Percentiles rank a stretch among this genome's conserved stretches.
Conservation (phyloP, 225 moss, liverwort and hornwort genomes). For the Asterella californica region DNA sequence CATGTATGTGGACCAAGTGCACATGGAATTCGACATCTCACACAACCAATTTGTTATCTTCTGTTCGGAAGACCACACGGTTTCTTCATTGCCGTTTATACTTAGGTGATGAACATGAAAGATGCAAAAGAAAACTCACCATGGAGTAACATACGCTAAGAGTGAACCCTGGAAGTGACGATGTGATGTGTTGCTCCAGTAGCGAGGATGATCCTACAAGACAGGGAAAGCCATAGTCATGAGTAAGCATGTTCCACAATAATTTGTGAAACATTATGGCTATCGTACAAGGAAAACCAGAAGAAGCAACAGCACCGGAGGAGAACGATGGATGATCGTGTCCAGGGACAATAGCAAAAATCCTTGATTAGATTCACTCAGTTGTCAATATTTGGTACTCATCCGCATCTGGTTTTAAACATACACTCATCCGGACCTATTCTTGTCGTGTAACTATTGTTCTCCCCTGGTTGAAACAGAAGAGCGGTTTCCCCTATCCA, state of each 20-base stretch:
- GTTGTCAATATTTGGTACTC: too few relatives aligned
- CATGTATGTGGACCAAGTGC: neutral
- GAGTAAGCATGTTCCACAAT: neutral
- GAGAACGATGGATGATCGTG: neutral
- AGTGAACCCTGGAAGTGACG: slow-evolving; percentile 40
- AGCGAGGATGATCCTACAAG: slow-evolving; percentile 40
- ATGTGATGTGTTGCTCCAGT: slow-evolving; percentile 44
- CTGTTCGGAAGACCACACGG: neutral
- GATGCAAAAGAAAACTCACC: slow-evolving; percentile 24
- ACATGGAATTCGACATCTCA: neutral
- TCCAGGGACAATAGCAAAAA: too few relatives aligned
- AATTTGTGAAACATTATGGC: neutral
- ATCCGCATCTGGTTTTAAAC: too few relatives aligned
- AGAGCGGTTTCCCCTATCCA: too few relatives aligned
- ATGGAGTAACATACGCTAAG: slow-evolving; percentile 49
- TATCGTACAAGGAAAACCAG: neutral
- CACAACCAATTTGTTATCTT: neutral
- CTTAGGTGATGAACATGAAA: neutral
- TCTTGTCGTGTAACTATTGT: too few relatives aligned
- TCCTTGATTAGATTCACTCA: too few relatives aligned
- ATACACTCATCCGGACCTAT: too few relatives aligned
- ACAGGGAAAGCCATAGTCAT: too few relatives aligned
- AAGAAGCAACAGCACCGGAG: neutral
- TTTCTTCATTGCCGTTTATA: neutral
- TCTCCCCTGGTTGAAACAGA: too few relatives aligned